Evolutionary conservation across 1,284 basidiomycete species (phyloP).

Genomic region (Gymnopus androsaceus): DNA sequence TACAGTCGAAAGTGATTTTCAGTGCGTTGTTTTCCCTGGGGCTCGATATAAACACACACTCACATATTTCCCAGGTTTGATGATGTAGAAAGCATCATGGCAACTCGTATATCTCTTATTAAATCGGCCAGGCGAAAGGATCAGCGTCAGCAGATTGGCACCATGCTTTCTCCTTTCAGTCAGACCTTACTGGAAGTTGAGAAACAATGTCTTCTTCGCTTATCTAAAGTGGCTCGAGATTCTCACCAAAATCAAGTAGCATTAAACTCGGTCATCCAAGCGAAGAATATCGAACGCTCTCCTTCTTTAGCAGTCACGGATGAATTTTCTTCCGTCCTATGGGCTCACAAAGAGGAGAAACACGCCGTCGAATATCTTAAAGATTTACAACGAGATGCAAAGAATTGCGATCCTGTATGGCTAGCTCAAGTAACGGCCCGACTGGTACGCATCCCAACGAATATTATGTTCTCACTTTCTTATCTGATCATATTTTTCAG

Average conservation of each 20-base stretch:
- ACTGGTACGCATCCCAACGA: conserved; percentile 47
- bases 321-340: conserved; percentile 90
- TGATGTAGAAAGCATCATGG: conserved; percentile 77
- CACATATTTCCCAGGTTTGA: conserved; percentile 59
- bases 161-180: conserved; percentile 58
- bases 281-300: conserved; percentile 60
- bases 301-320: conserved; percentile 61
- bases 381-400: conserved; percentile 33
- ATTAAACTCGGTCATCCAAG: conserved; percentile 81
- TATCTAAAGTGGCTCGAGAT: conserved; percentile 76
- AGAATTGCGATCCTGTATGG: background rate
- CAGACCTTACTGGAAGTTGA: conserved; percentile 63
- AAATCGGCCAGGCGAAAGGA: conserved; percentile 67
- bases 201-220: conserved; percentile 66
- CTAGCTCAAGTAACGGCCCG: conserved; percentile 57
- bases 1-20: conserved; percentile 56
- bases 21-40: conserved; percentile 47
- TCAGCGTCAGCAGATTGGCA: conserved; percentile 73
- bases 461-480: background rate
- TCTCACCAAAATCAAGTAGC: conserved; percentile 79
- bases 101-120: conserved; percentile 83
- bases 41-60: background rate
- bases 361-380: conserved; percentile 79
- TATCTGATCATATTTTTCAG: conserved; percentile 39
- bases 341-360: conserved; percentile 84